Conservation (phyloP, 2,329 filamentous ascomycete species). For the Clarireedia monteithiana region DNA sequence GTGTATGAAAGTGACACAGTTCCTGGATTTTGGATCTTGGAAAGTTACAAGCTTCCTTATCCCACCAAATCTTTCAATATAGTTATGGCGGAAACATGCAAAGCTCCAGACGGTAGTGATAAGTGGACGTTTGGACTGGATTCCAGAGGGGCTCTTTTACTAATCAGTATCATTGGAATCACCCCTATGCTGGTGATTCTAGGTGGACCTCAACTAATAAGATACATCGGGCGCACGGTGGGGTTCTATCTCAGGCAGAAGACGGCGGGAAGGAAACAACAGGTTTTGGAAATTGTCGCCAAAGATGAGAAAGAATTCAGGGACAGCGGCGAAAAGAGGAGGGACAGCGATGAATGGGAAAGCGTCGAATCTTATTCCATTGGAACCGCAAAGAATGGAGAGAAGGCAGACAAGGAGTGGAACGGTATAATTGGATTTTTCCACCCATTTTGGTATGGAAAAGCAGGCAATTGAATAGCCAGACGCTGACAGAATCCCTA, state of each 20-base stretch:
- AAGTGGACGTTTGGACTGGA: constrained; percentile 28
- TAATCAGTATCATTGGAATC: constrained; percentile 26
- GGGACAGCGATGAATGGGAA: constrained; percentile 59
- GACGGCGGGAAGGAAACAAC: constrained; percentile 52
- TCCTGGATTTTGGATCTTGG: not conserved
- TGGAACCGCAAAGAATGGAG: constrained; percentile 37
- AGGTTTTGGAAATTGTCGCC: constrained; percentile 45
- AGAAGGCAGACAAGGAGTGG: constrained; percentile 53
- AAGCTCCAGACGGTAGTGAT: constrained; percentile 23
- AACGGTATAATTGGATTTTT: constrained; percentile 90
- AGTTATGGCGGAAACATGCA: constrained; percentile 27
- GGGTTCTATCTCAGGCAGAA: constrained; percentile 57
- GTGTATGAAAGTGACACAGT: constrained; percentile 11
- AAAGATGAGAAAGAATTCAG: constrained; percentile 29
- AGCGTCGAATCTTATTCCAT: constrained; percentile 51
- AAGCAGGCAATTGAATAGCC: not conserved
- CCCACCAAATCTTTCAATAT: not conserved
- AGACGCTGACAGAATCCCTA: constrained; percentile 30
- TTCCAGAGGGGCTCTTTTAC: constrained; percentile 22
- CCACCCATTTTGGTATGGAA: constrained; percentile 80
- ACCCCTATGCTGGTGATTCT: constrained; percentile 26
- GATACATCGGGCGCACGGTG: constrained; percentile 33
- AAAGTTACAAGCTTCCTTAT: constrained; percentile 1
- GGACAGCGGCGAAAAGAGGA: constrained; percentile 18
- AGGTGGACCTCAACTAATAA: constrained; percentile 22